phyloP scores from a whole-genome alignment of 495 filamentous ascomycete genomes.

The Penicillium simplicissimum region DNA sequence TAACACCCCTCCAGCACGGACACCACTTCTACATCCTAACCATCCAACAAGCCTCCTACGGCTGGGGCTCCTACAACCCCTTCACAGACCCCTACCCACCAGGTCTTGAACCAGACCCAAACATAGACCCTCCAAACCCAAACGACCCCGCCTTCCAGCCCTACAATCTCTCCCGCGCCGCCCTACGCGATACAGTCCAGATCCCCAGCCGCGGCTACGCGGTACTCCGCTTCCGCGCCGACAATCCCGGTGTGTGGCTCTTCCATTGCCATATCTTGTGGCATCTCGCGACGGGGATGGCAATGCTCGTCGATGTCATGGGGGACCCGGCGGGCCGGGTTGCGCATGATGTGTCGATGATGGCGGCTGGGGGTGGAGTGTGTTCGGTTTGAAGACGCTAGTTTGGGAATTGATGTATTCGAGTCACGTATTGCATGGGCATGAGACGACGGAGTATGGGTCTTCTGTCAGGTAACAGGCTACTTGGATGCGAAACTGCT shows the following conservation, averaged over 20 bases:
- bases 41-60: conserved; percentile 36
- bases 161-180: conserved; percentile 32
- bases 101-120: conserved; percentile 15
- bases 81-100: conserved; percentile 36
- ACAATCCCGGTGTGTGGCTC: conserved; percentile 63
- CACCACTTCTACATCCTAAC: conserved; percentile 77
- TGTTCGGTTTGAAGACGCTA: conserved; percentile 1
- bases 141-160: conserved; percentile 30
- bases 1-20: conserved; percentile 67
- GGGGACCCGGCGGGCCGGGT: conserved; percentile 22
- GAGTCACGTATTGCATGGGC: neutral
- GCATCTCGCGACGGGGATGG: conserved; percentile 56
- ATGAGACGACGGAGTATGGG: neutral
- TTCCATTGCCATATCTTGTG: conserved; percentile 69
- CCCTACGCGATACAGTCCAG: conserved; percentile 58
- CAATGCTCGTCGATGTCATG: conserved; percentile 41
- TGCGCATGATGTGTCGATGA: conserved; percentile 18
- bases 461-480: neutral
- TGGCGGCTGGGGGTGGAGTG: neutral
- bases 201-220: conserved; percentile 58
- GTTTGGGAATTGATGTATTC: neutral
- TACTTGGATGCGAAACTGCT: neutral
- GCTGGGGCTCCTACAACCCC: conserved; percentile 51
- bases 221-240: conserved; percentile 64
- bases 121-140: neutral